A percentile compares a stretch with the other conserved stretches of the same genome.
These are phyloP conservation scores for Gypsophila paniculata DNA, from an alignment of 179 eudicot species.

Conservation along the genomic window DNA sequence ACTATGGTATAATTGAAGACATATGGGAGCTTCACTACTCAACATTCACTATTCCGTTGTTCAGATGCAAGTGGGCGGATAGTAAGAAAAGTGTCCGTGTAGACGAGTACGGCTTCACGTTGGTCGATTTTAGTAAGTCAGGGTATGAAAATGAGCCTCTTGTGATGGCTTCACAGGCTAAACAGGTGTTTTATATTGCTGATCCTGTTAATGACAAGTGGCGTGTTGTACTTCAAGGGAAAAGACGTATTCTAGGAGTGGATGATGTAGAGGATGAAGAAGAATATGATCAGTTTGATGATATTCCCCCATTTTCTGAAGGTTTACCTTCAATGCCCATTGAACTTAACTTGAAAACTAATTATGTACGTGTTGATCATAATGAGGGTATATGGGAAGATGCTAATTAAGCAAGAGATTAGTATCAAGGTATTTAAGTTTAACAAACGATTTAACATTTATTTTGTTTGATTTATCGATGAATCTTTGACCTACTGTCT, in stretches of 20 bases:
- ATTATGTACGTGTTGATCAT: not conserved
- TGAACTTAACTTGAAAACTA: not conserved
- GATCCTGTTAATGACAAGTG: not conserved
- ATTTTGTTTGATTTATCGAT: too few relatives aligned
- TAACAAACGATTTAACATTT: too few relatives aligned
- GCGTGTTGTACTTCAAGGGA: too few relatives aligned
- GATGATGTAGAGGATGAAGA: too few relatives aligned
- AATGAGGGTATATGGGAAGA: not conserved
- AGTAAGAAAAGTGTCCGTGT: not conserved
- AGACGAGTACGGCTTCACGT: not conserved
- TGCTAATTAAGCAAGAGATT: not conserved
- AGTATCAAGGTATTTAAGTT: not conserved
- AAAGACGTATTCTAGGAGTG: too few relatives aligned
- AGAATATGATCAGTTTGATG: conserved; percentile 1
- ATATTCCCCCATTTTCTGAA: not conserved
- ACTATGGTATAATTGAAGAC: not conserved
- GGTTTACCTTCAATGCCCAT: not conserved
- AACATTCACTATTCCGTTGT: not conserved
- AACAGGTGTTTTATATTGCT: not conserved
- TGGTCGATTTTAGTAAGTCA: not conserved
- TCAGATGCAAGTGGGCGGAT: conserved; percentile 7
- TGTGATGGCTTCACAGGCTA: not conserved
- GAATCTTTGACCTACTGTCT: too few relatives aligned
- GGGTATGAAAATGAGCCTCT: not conserved
- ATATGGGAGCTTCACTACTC: conserved; percentile 8